Evolutionary conservation across 2,329 filamentous ascomycete species (phyloP).

Genomic region (Ophiocordyceps unilateralis): DNA sequence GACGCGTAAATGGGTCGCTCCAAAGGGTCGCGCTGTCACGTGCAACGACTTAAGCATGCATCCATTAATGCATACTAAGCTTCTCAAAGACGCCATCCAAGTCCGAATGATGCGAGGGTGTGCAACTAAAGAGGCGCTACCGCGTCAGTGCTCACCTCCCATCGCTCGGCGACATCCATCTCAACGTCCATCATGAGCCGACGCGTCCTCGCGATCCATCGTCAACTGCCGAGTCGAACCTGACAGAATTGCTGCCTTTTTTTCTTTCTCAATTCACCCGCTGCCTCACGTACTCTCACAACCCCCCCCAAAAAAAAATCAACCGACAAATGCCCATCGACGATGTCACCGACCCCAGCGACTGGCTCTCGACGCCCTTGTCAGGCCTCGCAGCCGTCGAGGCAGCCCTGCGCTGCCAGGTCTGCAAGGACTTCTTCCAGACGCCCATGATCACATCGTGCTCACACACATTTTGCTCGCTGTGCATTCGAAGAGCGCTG

Average conservation of each 20-base stretch:
- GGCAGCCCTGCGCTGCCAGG: conserved; percentile 75
- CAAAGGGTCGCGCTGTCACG: conserved; percentile 16
- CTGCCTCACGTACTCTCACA: too few species aligned
- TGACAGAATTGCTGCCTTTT: too few species aligned
- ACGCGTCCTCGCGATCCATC: too few species aligned
- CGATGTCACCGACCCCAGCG: conserved; percentile 57
- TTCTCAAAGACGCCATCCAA: background rate
- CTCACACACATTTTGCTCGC: conserved; percentile 88
- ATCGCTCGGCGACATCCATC: too few species aligned
- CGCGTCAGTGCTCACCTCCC: too few species aligned
- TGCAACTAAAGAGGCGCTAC: too few species aligned
- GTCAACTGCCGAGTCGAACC: too few species aligned
- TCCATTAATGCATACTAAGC: background rate
- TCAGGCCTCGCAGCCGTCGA: conserved; percentile 55
- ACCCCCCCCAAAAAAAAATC: background rate
- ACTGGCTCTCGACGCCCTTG: conserved; percentile 62
- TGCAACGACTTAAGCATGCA: conserved; percentile 4
- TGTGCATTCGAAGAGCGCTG: conserved; percentile 81
- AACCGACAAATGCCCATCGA: conserved; percentile 12
- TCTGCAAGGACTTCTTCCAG: conserved; percentile 94
- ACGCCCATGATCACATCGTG: conserved; percentile 93
- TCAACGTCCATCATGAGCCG: too few species aligned
- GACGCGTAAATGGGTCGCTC: background rate
- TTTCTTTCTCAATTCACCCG: too few species aligned
- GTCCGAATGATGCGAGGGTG: background rate